A percentile compares a stretch with the other conserved stretches of the same genome.
phyloP scores from a whole-genome alignment of 2,329 filamentous ascomycete genomes.

The Waltergamsia citrina region DNA sequence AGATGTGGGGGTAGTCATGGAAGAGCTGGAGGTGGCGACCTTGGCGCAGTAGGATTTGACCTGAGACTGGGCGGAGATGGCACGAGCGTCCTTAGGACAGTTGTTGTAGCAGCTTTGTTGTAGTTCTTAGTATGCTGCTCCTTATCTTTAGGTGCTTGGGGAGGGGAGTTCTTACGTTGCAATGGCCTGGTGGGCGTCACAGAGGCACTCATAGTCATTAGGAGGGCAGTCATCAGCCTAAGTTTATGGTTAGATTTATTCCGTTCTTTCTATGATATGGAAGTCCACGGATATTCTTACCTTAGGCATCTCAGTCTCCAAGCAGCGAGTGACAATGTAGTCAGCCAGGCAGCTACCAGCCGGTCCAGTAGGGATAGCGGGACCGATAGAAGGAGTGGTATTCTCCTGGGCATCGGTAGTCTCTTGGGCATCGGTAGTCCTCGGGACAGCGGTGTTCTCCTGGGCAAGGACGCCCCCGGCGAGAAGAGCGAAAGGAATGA shows the following conservation, averaged over 20 bases:
- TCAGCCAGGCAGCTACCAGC: slow-evolving; percentile 28
- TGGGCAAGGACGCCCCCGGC: slow-evolving; percentile 23
- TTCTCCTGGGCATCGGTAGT: slow-evolving; percentile 6
- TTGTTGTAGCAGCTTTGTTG: slow-evolving; percentile 42
- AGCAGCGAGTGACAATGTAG: slow-evolving; percentile 36
- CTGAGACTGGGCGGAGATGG: slow-evolving; percentile 21
- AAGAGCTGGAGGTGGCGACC: slow-evolving; percentile 25
- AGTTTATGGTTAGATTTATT: not conserved
- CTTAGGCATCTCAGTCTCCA: slow-evolving; percentile 28
- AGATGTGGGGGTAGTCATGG: slow-evolving; percentile 12
- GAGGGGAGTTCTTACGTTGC: slow-evolving; percentile 31
- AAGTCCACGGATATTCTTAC: slow-evolving; percentile 9
- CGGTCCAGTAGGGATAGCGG: too few relatives aligned
- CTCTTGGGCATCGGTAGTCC: slow-evolving; percentile 8
- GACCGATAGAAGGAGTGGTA: slow-evolving; percentile 16
- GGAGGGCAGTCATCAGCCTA: slow-evolving; percentile 24
- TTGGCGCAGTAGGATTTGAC: slow-evolving; percentile 34
- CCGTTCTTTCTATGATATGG: too few relatives aligned
- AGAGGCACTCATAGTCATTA: slow-evolving; percentile 37
- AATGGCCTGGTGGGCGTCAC: slow-evolving; percentile 31
- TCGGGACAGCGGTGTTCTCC: too few relatives aligned
- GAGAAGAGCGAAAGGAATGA: slow-evolving; percentile 28
- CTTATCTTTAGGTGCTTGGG: not conserved
- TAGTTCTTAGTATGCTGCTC: slow-evolving; percentile 1
- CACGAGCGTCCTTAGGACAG: slow-evolving; percentile 39